These are phyloP conservation scores for Phyllosticta citribraziliensis DNA, from an alignment of 2,329 filamentous ascomycete species.

Conservation along the genomic window DNA sequence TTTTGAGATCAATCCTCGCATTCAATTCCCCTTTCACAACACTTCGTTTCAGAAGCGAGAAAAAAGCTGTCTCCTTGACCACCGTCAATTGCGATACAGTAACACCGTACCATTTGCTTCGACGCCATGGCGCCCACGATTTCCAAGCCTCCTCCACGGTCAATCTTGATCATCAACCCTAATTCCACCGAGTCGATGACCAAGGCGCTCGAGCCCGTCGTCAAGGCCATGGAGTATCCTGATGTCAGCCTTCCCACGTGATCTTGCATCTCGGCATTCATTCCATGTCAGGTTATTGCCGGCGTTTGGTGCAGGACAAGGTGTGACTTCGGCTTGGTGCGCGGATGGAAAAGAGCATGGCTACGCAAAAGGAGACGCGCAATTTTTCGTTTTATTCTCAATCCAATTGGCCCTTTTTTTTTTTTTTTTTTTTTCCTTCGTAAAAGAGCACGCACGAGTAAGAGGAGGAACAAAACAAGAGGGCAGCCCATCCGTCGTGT, in stretches of 20 bases:
- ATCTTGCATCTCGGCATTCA: neutral
- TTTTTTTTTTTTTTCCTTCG: neutral
- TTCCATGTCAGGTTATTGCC: constrained; percentile 25
- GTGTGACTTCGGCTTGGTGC: neutral
- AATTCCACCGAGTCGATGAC: constrained; percentile 71
- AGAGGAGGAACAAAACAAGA: neutral
- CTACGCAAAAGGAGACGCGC: neutral
- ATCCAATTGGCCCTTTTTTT: neutral
- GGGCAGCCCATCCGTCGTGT: too few species aligned
- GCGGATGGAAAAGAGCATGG: neutral
- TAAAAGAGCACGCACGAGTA: too few species aligned
- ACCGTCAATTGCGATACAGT: neutral
- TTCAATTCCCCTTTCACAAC: too few species aligned
- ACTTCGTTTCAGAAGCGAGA: too few species aligned
- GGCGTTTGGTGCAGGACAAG: neutral
- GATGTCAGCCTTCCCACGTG: constrained; percentile 8
- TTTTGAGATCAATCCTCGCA: too few species aligned
- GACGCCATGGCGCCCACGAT: neutral
- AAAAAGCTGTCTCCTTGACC: neutral
- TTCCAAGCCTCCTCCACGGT: constrained; percentile 14
- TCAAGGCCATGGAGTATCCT: constrained; percentile 34
- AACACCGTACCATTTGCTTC: neutral
- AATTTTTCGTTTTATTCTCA: neutral
- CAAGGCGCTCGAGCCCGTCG: constrained; percentile 46
- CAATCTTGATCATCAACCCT: constrained; percentile 66